Conservation (phyloP, 1,284 basidiomycete species). For the Ganoderma multipileum region DNA sequence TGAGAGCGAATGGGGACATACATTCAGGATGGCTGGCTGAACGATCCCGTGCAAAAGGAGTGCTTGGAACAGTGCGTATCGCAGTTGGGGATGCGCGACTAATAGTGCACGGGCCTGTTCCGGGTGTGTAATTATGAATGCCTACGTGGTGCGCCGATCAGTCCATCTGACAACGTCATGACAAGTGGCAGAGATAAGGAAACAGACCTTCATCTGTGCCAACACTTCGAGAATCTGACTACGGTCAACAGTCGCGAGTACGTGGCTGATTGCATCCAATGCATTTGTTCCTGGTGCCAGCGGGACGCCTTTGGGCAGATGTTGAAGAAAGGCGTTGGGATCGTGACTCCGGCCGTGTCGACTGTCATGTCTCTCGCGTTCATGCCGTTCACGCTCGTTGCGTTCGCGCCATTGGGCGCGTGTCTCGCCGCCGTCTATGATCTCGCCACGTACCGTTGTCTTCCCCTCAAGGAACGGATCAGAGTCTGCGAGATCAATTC, state of each 20-base stretch:
- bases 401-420: slow-evolving; percentile 61
- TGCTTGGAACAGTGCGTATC: slow-evolving; percentile 97
- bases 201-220: slow-evolving; percentile 93
- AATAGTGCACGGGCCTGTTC: slow-evolving; percentile 89
- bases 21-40: slow-evolving; percentile 83
- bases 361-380: slow-evolving; percentile 30
- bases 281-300: slow-evolving; percentile 79
- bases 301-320: slow-evolving; percentile 81
- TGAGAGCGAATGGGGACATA: slow-evolving; percentile 40
- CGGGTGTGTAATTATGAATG: slow-evolving; percentile 89
- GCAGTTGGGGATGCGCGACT: slow-evolving; percentile 87
- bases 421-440: slow-evolving; percentile 65
- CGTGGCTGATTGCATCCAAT: slow-evolving; percentile 88
- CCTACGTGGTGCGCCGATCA: slow-evolving; percentile 48
- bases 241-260: slow-evolving; percentile 85
- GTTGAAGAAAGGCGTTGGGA: slow-evolving; percentile 62
- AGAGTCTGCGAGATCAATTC: slow-evolving; percentile 71
- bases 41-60: slow-evolving; percentile 95
- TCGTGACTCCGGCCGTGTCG: slow-evolving; percentile 41
- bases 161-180: not conserved
- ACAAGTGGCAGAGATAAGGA: not conserved
- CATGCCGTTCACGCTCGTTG: slow-evolving; percentile 42
- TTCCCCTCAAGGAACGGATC: slow-evolving; percentile 57
- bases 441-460: slow-evolving; percentile 66
- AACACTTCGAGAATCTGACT: slow-evolving; percentile 94